phyloP scores from a whole-genome alignment of 139 green algal genomes.

The Tetradesmus lagerheimii region DNA sequence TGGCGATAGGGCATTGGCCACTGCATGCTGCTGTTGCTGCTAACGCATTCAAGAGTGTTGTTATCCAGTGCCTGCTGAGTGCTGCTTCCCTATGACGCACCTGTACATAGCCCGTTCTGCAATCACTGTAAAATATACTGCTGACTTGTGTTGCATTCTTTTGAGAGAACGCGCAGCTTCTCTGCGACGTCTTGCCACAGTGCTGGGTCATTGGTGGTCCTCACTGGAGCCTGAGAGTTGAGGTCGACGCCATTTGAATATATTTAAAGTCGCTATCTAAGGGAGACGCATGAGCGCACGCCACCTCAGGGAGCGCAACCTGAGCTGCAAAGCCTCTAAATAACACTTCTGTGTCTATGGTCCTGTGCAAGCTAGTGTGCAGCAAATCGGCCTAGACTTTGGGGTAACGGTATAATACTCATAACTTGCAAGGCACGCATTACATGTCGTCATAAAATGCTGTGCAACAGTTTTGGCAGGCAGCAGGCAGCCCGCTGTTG shows the following conservation, averaged over 20 bases:
- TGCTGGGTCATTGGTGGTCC: not conserved
- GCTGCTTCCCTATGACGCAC: not conserved
- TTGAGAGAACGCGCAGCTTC: not conserved
- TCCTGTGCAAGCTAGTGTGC: not conserved
- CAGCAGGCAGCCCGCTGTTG: too few species aligned
- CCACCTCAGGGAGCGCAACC: not conserved
- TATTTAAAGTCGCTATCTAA: not conserved
- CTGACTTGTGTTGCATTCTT: not conserved
- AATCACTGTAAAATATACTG: not conserved
- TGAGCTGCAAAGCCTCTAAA: not conserved
- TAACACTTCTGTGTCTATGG: not conserved
- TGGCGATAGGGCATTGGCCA: not conserved
- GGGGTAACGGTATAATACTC: not conserved
- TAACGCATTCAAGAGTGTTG: not conserved
- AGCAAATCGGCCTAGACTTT: not conserved
- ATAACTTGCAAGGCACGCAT: too few species aligned
- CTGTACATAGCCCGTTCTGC: not conserved
- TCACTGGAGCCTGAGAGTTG: not conserved
- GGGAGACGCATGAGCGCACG: not conserved
- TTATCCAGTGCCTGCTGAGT: not conserved
- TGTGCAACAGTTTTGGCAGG: too few species aligned
- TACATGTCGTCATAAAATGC: too few species aligned
- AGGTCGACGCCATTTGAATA: not conserved
- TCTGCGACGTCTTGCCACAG: not conserved
- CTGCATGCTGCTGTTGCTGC: not conserved